A percentile compares a stretch with the other conserved stretches of the same genome.
Conservation (phyloP, 805 yeast species). For the Myxozyma melibiosi region DNA sequence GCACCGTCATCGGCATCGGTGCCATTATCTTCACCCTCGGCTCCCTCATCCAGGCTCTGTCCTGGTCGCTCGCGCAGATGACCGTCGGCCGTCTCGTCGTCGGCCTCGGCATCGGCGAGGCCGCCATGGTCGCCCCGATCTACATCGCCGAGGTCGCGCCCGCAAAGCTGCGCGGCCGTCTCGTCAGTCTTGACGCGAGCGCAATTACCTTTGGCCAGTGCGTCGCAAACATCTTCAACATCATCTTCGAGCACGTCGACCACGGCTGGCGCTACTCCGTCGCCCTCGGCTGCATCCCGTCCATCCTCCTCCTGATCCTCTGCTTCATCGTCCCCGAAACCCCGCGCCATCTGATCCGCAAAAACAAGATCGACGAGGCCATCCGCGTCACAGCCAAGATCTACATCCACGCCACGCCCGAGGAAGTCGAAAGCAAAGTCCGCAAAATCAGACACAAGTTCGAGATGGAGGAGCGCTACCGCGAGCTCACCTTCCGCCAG, state of each 20-base stretch:
- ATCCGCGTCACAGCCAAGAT: neutral
- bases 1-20: constrained; percentile 22
- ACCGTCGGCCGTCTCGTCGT: constrained; percentile 51
- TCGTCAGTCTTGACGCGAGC: constrained; percentile 34
- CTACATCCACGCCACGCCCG: neutral
- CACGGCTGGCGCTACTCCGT: constrained; percentile 70
- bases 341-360: constrained; percentile 16
- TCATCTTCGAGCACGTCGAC: constrained; percentile 47
- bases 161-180: constrained; percentile 35
- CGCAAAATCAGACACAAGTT: too few species aligned
- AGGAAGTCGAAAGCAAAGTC: neutral
- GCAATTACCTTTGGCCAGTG: constrained; percentile 41
- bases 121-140: constrained; percentile 46
- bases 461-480: neutral
- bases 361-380: constrained; percentile 13
- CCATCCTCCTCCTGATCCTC: constrained; percentile 49
- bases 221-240: constrained; percentile 34
- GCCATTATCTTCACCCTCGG: constrained; percentile 26
- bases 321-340: constrained; percentile 41
- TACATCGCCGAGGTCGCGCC: constrained; percentile 37
- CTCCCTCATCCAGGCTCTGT: constrained; percentile 34
- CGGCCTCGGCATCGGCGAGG: constrained; percentile 58
- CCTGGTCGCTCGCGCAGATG: constrained; percentile 47
- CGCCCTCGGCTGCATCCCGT: constrained; percentile 59
- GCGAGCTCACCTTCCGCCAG: neutral